A percentile compares a stretch with the other conserved stretches of the same genome.
Conservation (phyloP, 2,329 filamentous ascomycete species). For the Metarhizium humberi region DNA sequence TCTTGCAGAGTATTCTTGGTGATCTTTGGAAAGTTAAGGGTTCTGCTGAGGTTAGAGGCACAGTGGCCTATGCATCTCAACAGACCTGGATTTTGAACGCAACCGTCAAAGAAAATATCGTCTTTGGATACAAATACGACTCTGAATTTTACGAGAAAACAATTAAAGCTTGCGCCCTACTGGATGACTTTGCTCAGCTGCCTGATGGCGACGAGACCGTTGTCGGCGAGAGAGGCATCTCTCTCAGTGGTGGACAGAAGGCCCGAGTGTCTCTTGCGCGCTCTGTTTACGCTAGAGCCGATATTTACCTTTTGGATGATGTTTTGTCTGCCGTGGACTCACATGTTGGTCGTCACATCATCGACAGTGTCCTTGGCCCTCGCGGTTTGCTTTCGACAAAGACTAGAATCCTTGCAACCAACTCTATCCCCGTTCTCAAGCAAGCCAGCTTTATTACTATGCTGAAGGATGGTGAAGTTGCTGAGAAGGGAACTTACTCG, state of each 20-base stretch:
- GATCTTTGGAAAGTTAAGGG: slow-evolving; percentile 87
- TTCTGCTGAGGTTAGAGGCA: slow-evolving; percentile 71
- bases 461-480: slow-evolving; percentile 70
- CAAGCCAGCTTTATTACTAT: slow-evolving; percentile 86
- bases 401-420: slow-evolving; percentile 88
- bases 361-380: slow-evolving; percentile 83
- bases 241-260: slow-evolving; percentile 91
- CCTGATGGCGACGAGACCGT: slow-evolving; percentile 95
- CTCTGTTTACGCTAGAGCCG: slow-evolving; percentile 93
- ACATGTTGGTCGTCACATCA: slow-evolving; percentile 89
- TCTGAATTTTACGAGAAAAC: slow-evolving; percentile 90
- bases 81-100: slow-evolving; percentile 97
- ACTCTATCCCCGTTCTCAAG: slow-evolving; percentile 82
- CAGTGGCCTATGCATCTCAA: slow-evolving; percentile 85
- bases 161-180: slow-evolving; percentile 78
- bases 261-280: slow-evolving; percentile 84
- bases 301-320: slow-evolving; percentile 91
- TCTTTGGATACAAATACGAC: slow-evolving; percentile 93
- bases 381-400: slow-evolving; percentile 76
- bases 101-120: slow-evolving; percentile 91
- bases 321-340: slow-evolving; percentile 96
- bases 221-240: slow-evolving; percentile 94
- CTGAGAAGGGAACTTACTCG: slow-evolving; percentile 82
- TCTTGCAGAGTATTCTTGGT: slow-evolving; percentile 80
- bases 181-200: slow-evolving; percentile 84